Conservation (phyloP, 768 basidiomycete species). For the Xerocomellus amylosporus region DNA sequence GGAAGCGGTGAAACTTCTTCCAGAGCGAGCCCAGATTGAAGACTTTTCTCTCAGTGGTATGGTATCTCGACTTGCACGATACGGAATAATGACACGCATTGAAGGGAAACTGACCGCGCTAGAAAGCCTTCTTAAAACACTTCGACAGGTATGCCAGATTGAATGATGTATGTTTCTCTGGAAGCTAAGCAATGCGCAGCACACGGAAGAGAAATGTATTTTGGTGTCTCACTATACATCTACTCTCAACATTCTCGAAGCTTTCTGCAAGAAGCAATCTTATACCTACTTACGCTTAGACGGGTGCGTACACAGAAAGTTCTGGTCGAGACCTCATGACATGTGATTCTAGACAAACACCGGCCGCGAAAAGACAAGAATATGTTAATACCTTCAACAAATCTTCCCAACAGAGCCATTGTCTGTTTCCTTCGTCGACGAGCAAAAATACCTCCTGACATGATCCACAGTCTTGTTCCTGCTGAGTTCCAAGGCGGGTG, state of each 20-base stretch:
- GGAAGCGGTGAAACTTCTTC: conserved; percentile 63
- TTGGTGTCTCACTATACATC: conserved; percentile 96
- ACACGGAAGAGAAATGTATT: conserved; percentile 91
- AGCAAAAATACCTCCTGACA: conserved; percentile 1
- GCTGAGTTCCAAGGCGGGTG: conserved; percentile 92
- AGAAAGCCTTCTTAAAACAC: conserved; percentile 54
- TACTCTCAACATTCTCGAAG: conserved; percentile 89
- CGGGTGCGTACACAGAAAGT: conserved; percentile 47
- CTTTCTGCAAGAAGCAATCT: conserved; percentile 68
- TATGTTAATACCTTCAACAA: conserved; percentile 89
- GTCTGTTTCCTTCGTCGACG: conserved; percentile 37
- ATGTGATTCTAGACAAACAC: conserved; percentile 57
- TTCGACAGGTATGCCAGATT: conserved; percentile 50
- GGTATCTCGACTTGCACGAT: conserved; percentile 9
- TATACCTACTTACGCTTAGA: conserved; percentile 87
- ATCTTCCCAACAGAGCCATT: conserved; percentile 64
- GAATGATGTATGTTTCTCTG: neutral
- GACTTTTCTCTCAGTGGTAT: conserved; percentile 81
- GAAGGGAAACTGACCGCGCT: conserved; percentile 75
- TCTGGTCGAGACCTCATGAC: neutral
- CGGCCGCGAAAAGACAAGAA: conserved; percentile 74
- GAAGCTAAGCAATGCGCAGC: conserved; percentile 35
- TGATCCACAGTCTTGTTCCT: conserved; percentile 72
- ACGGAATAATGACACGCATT: conserved; percentile 2
- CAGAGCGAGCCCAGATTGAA: conserved; percentile 55